Evolutionary conservation across 805 yeast genomes (phyloP), one percentile per base, ranked within the genome.

Genomic region (Saccharomycopsis babjevae): DNA sequence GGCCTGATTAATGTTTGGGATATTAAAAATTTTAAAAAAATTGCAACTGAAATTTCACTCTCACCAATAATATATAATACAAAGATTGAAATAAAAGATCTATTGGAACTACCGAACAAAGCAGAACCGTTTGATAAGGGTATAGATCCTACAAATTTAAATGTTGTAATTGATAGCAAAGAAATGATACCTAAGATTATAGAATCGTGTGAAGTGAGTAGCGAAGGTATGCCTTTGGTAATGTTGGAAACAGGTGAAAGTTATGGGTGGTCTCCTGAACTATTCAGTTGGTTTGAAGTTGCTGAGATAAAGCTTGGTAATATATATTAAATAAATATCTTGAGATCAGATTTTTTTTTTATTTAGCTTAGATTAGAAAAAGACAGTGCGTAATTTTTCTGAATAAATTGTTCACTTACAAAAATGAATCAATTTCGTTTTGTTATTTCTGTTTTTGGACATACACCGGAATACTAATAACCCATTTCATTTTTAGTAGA

Each of bases 1-100:
- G 86, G 84, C 3, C 68, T 80, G 54, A 58, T 83, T 1, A 78
- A 77, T 67, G 71, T 76, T 1, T 85, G 85, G 85, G 72, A 79
- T 63, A 62, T 84, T n/a, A 64, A 63, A 7, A 63, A 65, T 5
- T 67, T 76, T 32, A 67, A 68, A 36, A 73, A 71, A 1, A 58
- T 79, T 0, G 62, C 81, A 40, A 69, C 69, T 38, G 78, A 77
- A 0, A 73, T 82, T 1, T 79, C 87, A 1, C 63, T 85, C 30
- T 82, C 88, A 0, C 78, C 85, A 0, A 72, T 83, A 2, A 66
- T 84, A 60, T 82, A 82, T 67, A 38, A 42, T 13, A n/a, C 55
- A 28, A 46, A 36, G 20, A 50, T 55, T n/a, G 32, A 32, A 16
- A 39, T 60, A 22, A 34, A 18, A 42, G 52, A 42, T 6, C 54